Evolutionary conservation across 108 stramenopile genomes (phyloP).

Genomic region (Cylindrotheca closterium): DNA sequence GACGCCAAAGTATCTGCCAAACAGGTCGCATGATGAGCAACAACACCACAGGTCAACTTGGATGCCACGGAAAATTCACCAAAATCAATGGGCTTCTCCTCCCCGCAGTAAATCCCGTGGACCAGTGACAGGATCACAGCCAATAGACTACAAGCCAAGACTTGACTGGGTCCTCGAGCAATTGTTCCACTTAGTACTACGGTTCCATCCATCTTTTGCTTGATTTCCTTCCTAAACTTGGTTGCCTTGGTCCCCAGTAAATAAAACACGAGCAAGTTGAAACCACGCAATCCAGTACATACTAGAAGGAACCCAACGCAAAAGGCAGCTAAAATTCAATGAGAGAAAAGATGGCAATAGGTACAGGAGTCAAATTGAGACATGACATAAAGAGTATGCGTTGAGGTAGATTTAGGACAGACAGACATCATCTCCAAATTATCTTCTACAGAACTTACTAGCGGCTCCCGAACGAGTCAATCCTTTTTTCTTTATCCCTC

Average conservation of each 20-base stretch:
- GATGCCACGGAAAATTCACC: slow-evolving; percentile 24
- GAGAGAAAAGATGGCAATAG: not conserved
- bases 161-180: slow-evolving; percentile 65
- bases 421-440: not conserved
- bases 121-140: slow-evolving; percentile 51
- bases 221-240: slow-evolving; percentile 57
- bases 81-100: slow-evolving; percentile 54
- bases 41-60: slow-evolving; percentile 55
- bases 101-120: slow-evolving; percentile 54
- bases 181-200: slow-evolving; percentile 37
- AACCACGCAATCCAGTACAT: slow-evolving; percentile 59
- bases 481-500: slow-evolving; percentile 50
- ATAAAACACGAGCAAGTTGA: slow-evolving; percentile 78
- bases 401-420: no score
- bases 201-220: slow-evolving; percentile 49
- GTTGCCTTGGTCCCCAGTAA: slow-evolving; percentile 72
- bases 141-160: slow-evolving; percentile 66
- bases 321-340: slow-evolving; percentile 40
- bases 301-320: slow-evolving; percentile 69
- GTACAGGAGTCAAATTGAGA: no score
- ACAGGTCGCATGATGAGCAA: slow-evolving; percentile 81
- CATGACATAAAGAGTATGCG: no score
- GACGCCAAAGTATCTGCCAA: slow-evolving; percentile 83
- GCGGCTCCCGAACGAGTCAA: slow-evolving; percentile 59
- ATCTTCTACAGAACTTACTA: not conserved